A percentile compares a stretch with the other conserved stretches of the same genome.
phyloP scores from a whole-genome alignment of 768 basidiomycete genomes.

The Infundibulicybe gibba region DNA sequence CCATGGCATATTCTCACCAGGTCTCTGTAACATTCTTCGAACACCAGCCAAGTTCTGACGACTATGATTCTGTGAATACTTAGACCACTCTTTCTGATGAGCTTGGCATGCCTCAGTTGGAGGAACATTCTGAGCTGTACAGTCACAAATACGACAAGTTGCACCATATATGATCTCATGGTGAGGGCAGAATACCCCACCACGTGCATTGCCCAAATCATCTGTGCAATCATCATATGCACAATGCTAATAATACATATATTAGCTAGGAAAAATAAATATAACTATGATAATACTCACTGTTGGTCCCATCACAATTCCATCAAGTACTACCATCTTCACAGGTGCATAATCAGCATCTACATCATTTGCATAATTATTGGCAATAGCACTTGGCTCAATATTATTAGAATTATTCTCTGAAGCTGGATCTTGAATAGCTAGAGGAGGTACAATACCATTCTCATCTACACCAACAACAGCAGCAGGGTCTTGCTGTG shows the following conservation, averaged over 20 bases:
- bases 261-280: neutral
- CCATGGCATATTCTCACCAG: too few species aligned
- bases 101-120: conserved; percentile 16
- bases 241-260: conserved; percentile 15
- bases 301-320: conserved; percentile 9
- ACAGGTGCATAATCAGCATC: conserved; percentile 6
- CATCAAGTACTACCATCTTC: conserved; percentile 9
- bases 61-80: conserved; percentile 6
- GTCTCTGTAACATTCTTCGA: conserved; percentile 3
- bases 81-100: conserved; percentile 10
- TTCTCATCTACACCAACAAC: conserved; percentile 11
- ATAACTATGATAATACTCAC: conserved; percentile 1
- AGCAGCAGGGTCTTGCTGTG: conserved; percentile 5
- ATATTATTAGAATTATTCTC: neutral
- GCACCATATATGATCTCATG: conserved; percentile 15
- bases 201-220: conserved; percentile 14
- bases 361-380: conserved; percentile 1
- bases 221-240: conserved; percentile 15
- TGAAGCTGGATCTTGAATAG: neutral
- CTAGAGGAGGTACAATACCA: conserved; percentile 1
- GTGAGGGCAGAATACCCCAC: conserved; percentile 17
- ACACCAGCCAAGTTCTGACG: conserved; percentile 7
- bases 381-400: neutral
- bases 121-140: conserved; percentile 7
- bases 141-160: conserved; percentile 14